These are phyloP conservation scores for Pseudopithomyces maydicus DNA, from an alignment of 2,329 filamentous ascomycete species.

Conservation along the genomic window DNA sequence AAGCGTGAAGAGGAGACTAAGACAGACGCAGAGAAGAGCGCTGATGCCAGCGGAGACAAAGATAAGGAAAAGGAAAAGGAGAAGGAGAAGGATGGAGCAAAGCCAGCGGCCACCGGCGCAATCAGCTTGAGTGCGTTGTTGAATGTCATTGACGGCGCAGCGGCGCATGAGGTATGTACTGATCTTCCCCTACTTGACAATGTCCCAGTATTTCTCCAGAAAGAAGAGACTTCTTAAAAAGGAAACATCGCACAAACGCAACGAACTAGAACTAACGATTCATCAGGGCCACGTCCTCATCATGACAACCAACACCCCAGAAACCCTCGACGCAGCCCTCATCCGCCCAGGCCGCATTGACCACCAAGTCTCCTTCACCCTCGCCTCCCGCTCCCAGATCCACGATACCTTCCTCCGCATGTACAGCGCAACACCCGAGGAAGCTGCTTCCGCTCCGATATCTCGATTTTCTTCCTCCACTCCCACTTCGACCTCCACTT, in stretches of 20 bases:
- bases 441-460: background rate
- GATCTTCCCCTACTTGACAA: background rate
- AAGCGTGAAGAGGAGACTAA: conserved; percentile 24
- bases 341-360: conserved; percentile 76
- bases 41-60: background rate
- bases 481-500: background rate
- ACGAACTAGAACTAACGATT: background rate
- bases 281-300: conserved; percentile 69
- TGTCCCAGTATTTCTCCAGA: too few relatives aligned
- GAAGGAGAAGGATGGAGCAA: conserved; percentile 7
- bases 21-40: background rate
- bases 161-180: conserved; percentile 53
- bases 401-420: conserved; percentile 50
- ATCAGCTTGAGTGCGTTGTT: conserved; percentile 80
- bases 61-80: background rate
- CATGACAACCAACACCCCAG: conserved; percentile 81
- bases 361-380: conserved; percentile 65
- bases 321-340: conserved; percentile 72
- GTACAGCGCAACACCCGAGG: conserved; percentile 31
- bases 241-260: background rate
- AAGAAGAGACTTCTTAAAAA: too few relatives aligned
- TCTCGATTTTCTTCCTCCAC: background rate
- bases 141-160: conserved; percentile 83
- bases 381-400: conserved; percentile 48
- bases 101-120: conserved; percentile 34